Percentiles rank a stretch among this genome's conserved stretches.
phyloP scores from a whole-genome alignment of 768 basidiomycete genomes.

The Mycena galericulata region DNA sequence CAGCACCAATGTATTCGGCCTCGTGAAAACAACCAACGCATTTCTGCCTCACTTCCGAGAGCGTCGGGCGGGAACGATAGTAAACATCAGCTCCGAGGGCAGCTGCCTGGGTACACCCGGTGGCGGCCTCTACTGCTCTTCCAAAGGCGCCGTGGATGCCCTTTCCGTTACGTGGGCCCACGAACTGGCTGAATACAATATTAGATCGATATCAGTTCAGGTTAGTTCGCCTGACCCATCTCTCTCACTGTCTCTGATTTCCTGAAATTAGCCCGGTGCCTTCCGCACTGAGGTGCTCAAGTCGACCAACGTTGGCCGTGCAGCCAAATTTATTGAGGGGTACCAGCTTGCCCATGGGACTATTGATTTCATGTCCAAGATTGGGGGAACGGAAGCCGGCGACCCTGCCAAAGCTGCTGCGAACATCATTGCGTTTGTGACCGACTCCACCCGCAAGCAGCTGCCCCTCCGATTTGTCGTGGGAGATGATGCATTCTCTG shows the following conservation, averaged over 20 bases:
- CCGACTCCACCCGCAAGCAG: constrained; percentile 6
- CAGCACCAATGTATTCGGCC: constrained; percentile 24
- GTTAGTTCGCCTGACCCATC: neutral
- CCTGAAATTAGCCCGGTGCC: neutral
- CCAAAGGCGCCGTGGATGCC: constrained; percentile 15
- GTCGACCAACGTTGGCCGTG: neutral
- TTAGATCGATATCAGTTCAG: constrained; percentile 11
- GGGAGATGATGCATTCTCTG: constrained; percentile 13
- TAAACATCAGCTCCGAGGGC: constrained; percentile 21
- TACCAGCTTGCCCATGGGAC: constrained; percentile 12
- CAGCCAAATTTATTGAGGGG: constrained; percentile 12
- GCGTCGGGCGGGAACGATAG: constrained; percentile 16
- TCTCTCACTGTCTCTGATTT: neutral
- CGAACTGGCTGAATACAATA: constrained; percentile 26
- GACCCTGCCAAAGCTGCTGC: constrained; percentile 11
- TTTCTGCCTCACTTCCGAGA: constrained; percentile 18
- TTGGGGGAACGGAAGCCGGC: neutral
- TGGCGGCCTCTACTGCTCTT: constrained; percentile 7
- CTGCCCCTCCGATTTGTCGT: constrained; percentile 16
- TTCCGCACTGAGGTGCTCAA: constrained; percentile 21
- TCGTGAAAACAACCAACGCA: neutral
- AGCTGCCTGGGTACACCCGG: constrained; percentile 13
- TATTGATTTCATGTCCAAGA: neutral
- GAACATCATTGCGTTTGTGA: constrained; percentile 11
- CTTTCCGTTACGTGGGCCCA: constrained; percentile 18